phyloP scores from a whole-genome alignment of 768 basidiomycete genomes.

The Pisolithus microcarpus region DNA sequence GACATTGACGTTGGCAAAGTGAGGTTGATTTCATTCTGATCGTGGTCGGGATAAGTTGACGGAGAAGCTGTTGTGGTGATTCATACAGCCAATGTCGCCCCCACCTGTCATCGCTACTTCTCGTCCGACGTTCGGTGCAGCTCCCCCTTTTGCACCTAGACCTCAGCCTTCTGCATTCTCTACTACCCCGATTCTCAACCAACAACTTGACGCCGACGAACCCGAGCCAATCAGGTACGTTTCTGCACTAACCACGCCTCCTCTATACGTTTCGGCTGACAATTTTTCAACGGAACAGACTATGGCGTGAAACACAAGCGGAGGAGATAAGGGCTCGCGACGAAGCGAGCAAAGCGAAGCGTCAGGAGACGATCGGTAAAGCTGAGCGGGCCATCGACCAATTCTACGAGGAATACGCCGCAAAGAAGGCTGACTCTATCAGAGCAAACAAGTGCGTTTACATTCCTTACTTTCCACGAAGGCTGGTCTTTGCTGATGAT shows the following conservation, averaged over 20 bases:
- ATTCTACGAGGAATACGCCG: constrained; percentile 83
- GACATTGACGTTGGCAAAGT: constrained; percentile 56
- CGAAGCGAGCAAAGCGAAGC: constrained; percentile 65
- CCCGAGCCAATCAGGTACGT: constrained; percentile 82
- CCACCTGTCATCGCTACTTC: constrained; percentile 5
- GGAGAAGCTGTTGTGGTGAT: neutral
- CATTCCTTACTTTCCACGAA: neutral
- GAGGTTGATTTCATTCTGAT: constrained; percentile 4
- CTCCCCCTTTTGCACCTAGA: constrained; percentile 63
- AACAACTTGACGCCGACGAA: constrained; percentile 68
- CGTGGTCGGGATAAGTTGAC: constrained; percentile 1
- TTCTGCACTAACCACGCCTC: neutral
- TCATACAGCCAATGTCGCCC: constrained; percentile 28
- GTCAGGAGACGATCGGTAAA: constrained; percentile 75
- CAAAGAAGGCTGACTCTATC: constrained; percentile 85
- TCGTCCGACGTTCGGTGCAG: constrained; percentile 41
- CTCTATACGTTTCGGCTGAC: neutral
- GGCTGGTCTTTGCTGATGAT: neutral
- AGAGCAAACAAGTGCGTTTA: constrained; percentile 81
- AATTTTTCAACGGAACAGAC: constrained; percentile 34
- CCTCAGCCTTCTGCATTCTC: constrained; percentile 67
- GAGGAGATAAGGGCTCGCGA: constrained; percentile 80
- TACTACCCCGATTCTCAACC: constrained; percentile 67
- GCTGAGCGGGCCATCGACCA: constrained; percentile 85
- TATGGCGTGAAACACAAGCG: constrained; percentile 84